Evolutionary conservation across 1,139 yeast species (phyloP).

Genomic region (Blastobotrys indianensis): DNA sequence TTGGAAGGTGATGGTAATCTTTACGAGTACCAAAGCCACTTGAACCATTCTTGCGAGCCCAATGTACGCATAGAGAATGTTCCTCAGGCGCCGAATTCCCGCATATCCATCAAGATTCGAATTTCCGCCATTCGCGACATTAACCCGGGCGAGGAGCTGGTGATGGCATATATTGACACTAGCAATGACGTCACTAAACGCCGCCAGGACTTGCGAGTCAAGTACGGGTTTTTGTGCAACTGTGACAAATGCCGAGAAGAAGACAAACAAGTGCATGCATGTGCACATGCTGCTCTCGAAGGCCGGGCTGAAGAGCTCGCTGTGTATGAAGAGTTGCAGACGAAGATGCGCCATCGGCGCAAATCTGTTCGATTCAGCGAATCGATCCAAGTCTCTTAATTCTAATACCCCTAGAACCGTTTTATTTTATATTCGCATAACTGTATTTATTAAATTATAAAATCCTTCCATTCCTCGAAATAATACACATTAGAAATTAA

Average conservation of each 20-base stretch:
- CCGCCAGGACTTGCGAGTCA: constrained; percentile 60
- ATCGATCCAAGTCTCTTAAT: constrained; percentile 26
- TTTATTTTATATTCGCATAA: no score
- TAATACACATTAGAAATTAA: neutral
- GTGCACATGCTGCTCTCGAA: constrained; percentile 15
- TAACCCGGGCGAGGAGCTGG: constrained; percentile 59
- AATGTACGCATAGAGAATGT: constrained; percentile 54
- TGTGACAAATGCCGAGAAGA: constrained; percentile 65
- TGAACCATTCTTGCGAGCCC: constrained; percentile 75
- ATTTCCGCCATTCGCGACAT: constrained; percentile 57
- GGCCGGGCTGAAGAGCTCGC: constrained; percentile 3
- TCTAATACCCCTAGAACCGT: no score
- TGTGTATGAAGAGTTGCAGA: constrained; percentile 4
- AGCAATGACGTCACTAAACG: constrained; percentile 57
- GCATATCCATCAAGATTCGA: constrained; percentile 33
- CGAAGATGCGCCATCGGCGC: constrained; percentile 36
- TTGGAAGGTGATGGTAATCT: constrained; percentile 49
- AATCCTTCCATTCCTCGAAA: no score
- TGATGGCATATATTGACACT: constrained; percentile 61
- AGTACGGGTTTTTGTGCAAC: constrained; percentile 77
- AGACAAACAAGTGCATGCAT: constrained; percentile 29
- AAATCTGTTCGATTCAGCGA: constrained; percentile 72
- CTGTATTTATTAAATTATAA: no score
- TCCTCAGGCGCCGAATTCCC: neutral
- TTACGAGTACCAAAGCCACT: constrained; percentile 58